Base-by-base conservation (phyloP, 2,329 filamentous ascomycete genomes). In the Fusarium sp. region DNA sequence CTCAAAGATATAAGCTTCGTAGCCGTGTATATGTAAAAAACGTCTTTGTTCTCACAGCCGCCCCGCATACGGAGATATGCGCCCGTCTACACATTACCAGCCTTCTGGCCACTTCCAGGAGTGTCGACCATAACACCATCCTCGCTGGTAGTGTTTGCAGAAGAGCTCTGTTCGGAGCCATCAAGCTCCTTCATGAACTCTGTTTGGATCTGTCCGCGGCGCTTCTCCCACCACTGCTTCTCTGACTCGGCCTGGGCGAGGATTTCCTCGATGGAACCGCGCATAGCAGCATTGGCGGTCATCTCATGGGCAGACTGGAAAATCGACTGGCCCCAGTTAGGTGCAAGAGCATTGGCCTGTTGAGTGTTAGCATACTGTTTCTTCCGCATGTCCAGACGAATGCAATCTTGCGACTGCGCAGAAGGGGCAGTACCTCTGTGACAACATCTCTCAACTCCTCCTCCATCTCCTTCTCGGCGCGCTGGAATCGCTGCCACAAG, bases 261-360 rank as follows among this genome's bases (percentile, higher is more conserved):
- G 60, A 97, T 88, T 66, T 94, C 91, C 46, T 90, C 87, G 20
- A 97, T 85, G 49, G 90, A 87, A 69, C 90, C 85, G 70, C 93
- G 92, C 75, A 97, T 86, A 46, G 89, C 82, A 41, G 88, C 87
- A 81, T 97, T 97, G 76, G 93, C 91, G 61, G 92, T 89, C 80
- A 99, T 97, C 80, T 99, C 96, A 80, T 97, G 97, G 56, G 96
- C 96, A 45, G 92, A 94, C 80, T 99, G 96, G 87, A 99, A 99
- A 78, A 99, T 98, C 57, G 88, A 89, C 77, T 96, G 90, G 65
- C 96, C 96, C 96, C 96, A 99, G 78, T 91, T 90, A 48, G 92
- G 90, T 2, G 88, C 86, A 68, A 97, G 91, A 20, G 92, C 94
- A 78, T 98, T 98, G 74, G 96, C 96, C 93, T 97, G 13, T 41